Conservation (phyloP, 345 rosid genomes). For the Arabidopsis suecica region DNA sequence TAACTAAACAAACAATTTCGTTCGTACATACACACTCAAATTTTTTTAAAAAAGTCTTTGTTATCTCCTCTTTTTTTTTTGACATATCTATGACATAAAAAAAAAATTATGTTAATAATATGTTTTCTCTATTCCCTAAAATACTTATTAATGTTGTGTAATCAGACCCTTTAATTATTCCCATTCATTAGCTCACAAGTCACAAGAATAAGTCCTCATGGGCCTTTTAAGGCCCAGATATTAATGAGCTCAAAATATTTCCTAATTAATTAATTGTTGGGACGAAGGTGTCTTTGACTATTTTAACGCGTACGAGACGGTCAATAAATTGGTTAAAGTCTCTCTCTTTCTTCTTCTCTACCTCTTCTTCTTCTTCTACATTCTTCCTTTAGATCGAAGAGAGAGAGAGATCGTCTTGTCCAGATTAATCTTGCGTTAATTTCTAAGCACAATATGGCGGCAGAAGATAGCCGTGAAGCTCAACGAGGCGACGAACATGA, state of each 20-base stretch:
- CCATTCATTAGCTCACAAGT: too few relatives aligned
- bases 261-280: background rate
- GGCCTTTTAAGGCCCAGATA: conserved; percentile 1
- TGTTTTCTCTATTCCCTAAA: too few relatives aligned
- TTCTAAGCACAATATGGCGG: conserved; percentile 49
- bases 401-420: background rate
- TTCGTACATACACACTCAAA: conserved; percentile 5
- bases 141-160: too few relatives aligned
- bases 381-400: conserved; percentile 16
- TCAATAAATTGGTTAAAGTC: conserved; percentile 10
- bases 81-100: too few relatives aligned
- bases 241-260: background rate
- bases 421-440: background rate
- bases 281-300: conserved; percentile 10
- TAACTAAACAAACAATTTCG: conserved; percentile 33
- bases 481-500: conserved; percentile 44
- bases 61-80: background rate
- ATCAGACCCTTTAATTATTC: too few relatives aligned
- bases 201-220: background rate
- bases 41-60: background rate
- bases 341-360: conserved; percentile 25
- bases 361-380: background rate
- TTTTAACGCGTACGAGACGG: conserved; percentile 30
- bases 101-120: too few relatives aligned
- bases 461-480: conserved; percentile 32